Base-by-base conservation (phyloP, 179 eudicot species). In the Actinidia polygama region DNA sequence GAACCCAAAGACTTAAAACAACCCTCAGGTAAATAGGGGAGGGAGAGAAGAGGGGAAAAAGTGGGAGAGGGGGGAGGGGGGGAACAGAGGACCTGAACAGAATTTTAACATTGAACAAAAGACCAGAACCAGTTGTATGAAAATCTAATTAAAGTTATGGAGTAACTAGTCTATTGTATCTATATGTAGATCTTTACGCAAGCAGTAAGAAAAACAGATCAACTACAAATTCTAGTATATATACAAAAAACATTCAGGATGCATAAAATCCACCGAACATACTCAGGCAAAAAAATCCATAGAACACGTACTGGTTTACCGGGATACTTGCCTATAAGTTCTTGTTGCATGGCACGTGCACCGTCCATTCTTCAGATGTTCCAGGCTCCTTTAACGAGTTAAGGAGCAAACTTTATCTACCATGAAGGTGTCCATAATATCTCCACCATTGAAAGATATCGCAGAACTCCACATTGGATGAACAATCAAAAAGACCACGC, bases 291-390 rank as follows among this genome's bases (percentile, higher is more conserved):
- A 30, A 30, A 30, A 30, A 30, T 30, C 36, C 36, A 30, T 30
- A 30, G 36, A 30, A 30, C 36, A 30, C 2, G 36, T 30, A 30
- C 36, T 30, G 36, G 36, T 30, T 30, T 77, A 85, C 82, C 16
- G 77, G 79, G 72, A 81, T 88, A 90, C 94, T 90, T 90, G 91
- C 86, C 88, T 69, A 47, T 79, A 86, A 73, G 86, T 83, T 68
- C 81, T 80, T 67, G 77, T 77, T 68, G 44, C 86, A 73, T 49
- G 61, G 83, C 90, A 69, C 15, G 78, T 23, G 81, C 84, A 77
- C 77, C 80, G 47, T 84, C 87, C 84, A 81, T 79, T 72, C 82
- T 75, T 73, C 75, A 55, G 73, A 77, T 72, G 72, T 84, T 74
- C 78, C 82, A 66, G 77, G 85, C 74, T 81, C 79, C 66, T 10